Percentiles rank a stretch among this genome's conserved stretches.
phyloP scores from a whole-genome alignment of 2,329 filamentous ascomycete species.

The Neonectria punicea region DNA sequence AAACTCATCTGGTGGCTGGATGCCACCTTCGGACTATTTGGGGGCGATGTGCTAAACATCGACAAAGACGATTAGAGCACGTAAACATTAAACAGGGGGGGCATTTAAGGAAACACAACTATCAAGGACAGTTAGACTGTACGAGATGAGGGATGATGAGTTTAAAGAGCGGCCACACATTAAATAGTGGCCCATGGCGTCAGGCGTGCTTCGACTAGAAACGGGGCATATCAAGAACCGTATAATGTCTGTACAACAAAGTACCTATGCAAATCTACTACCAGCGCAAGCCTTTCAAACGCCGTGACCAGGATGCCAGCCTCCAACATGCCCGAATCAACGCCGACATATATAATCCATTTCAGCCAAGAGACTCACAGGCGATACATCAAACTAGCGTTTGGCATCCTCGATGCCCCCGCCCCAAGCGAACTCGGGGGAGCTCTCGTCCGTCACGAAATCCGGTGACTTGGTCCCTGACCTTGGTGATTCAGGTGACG shows the following conservation, averaged over 20 bases:
- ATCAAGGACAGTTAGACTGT: slow-evolving; percentile 30
- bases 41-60: slow-evolving; percentile 65
- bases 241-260: slow-evolving; percentile 40
- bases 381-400: slow-evolving; percentile 11
- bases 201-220: slow-evolving; percentile 39
- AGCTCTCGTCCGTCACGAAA: slow-evolving; percentile 43
- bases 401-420: slow-evolving; percentile 21
- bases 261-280: slow-evolving; percentile 41
- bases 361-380: neutral
- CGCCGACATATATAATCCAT: slow-evolving; percentile 33
- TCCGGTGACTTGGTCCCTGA: slow-evolving; percentile 40
- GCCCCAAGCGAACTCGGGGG: slow-evolving; percentile 40
- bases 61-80: slow-evolving; percentile 66
- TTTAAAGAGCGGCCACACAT: slow-evolving; percentile 18
- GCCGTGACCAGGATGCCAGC: slow-evolving; percentile 33
- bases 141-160: slow-evolving; percentile 41
- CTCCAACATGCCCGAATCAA: slow-evolving; percentile 32
- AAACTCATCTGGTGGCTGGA: slow-evolving; percentile 73
- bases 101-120: neutral
- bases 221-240: slow-evolving; percentile 29
- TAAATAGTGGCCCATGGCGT: slow-evolving; percentile 40
- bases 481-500: slow-evolving; percentile 27
- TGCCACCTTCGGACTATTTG: slow-evolving; percentile 66
- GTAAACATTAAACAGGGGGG: neutral
- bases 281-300: slow-evolving; percentile 19